A percentile compares a stretch with the other conserved stretches of the same genome.
Conservation (phyloP, 805 yeast species). For the Komagataella ulmi region DNA sequence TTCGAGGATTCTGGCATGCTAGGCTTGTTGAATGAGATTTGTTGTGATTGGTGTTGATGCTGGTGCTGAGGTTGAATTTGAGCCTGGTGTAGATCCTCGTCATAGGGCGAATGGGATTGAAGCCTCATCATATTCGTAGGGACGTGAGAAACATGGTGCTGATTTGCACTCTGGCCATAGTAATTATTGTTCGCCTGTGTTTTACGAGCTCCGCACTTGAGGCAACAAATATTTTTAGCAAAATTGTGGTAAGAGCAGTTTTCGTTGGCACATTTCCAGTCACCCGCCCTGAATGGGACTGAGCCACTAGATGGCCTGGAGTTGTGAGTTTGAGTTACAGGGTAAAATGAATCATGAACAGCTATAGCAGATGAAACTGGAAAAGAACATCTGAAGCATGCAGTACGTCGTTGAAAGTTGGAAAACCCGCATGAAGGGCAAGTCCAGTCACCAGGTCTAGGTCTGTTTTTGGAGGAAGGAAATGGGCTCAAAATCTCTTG, state of each 20-base stretch:
- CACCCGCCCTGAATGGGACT: constrained; percentile 95
- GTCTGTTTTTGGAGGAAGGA: constrained; percentile 74
- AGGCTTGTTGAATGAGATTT: neutral
- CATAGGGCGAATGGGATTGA: neutral
- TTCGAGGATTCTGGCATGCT: neutral
- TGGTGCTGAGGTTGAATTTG: neutral
- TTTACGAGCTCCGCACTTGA: constrained; percentile 66
- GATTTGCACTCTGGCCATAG: constrained; percentile 15
- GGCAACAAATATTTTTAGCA: constrained; percentile 78
- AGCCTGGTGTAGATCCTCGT: neutral
- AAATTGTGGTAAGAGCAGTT: constrained; percentile 81
- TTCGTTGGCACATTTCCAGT: constrained; percentile 82
- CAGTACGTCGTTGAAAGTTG: constrained; percentile 86
- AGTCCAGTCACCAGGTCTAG: constrained; percentile 97
- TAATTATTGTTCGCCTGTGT: constrained; percentile 24
- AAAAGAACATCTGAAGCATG: constrained; percentile 86
- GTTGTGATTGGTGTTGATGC: neutral
- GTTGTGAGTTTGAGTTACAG: constrained; percentile 1
- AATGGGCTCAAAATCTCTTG: constrained; percentile 73
- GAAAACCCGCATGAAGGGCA: constrained; percentile 94
- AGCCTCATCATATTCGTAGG: neutral
- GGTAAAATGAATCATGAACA: constrained; percentile 38
- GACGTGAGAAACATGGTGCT: constrained; percentile 6
- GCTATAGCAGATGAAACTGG: constrained; percentile 69
- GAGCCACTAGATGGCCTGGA: constrained; percentile 8